These are phyloP conservation scores for Eucalyptus brandiana DNA, from an alignment of 345 rosid species.

Conservation along the genomic window DNA sequence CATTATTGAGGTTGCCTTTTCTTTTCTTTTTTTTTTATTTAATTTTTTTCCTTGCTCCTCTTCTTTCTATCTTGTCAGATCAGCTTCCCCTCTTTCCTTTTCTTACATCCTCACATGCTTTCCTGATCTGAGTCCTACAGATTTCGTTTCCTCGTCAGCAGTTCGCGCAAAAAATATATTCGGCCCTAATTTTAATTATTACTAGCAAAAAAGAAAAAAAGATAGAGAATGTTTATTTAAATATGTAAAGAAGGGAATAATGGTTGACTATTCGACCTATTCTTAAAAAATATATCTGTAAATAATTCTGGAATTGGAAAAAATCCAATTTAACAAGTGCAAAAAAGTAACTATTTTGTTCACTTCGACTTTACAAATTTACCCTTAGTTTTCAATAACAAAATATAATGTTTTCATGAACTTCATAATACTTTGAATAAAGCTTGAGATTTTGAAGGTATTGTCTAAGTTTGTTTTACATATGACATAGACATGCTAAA, in stretches of 20 bases:
- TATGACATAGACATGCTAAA: not conserved
- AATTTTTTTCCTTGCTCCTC: not conserved
- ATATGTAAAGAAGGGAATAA: not conserved
- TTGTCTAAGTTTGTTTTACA: not conserved
- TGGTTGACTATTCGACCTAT: not conserved
- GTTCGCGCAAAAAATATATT: not conserved
- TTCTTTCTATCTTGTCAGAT: not conserved
- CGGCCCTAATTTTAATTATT: not conserved
- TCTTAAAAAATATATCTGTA: not conserved
- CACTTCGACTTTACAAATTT: not conserved
- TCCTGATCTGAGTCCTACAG: not conserved
- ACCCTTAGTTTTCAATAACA: not conserved
- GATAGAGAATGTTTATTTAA: not conserved
- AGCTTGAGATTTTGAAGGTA: not conserved
- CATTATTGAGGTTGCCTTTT: not conserved
- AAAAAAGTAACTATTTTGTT: not conserved
- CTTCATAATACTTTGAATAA: not conserved
- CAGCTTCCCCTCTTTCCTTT: not conserved
- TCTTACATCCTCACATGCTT: not conserved
- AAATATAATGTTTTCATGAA: not conserved
- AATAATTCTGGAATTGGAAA: not conserved
- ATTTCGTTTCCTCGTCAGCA: not conserved
- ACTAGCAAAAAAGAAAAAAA: not conserved
- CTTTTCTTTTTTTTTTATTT: rapidly evolving
- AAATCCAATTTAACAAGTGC: not conserved